Percentiles rank a stretch among this genome's conserved stretches.
Conservation (phyloP, 2,329 filamentous ascomycete species). For the Ophiocordyceps australis region DNA sequence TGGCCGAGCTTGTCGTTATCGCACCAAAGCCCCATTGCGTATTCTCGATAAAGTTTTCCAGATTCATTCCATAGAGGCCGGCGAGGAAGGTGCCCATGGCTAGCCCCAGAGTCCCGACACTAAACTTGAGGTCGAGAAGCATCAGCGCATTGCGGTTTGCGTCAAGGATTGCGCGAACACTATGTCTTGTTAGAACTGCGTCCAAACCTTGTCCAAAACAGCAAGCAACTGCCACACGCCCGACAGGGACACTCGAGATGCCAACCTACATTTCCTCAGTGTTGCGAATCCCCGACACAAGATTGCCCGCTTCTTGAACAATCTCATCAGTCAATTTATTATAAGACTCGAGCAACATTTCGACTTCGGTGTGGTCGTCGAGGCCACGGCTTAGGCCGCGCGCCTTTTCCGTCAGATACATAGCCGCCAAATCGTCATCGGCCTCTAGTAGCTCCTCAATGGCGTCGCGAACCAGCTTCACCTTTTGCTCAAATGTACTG, state of each 20-base stretch:
- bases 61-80: slow-evolving; percentile 98
- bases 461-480: slow-evolving; percentile 79
- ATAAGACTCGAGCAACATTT: slow-evolving; percentile 93
- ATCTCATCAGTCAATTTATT: slow-evolving; percentile 97
- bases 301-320: slow-evolving; percentile 81
- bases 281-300: slow-evolving; percentile 89
- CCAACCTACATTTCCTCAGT: slow-evolving; percentile 87
- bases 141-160: slow-evolving; percentile 97
- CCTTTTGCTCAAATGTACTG: slow-evolving; percentile 95
- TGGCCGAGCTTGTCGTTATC: slow-evolving; percentile 51
- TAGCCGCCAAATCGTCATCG: slow-evolving; percentile 82
- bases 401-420: slow-evolving; percentile 88
- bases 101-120: slow-evolving; percentile 84
- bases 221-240: too few relatives aligned
- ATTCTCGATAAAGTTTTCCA: slow-evolving; percentile 97
- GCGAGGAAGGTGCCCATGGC: slow-evolving; percentile 90
- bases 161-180: slow-evolving; percentile 89
- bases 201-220: too few relatives aligned
- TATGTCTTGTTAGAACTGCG: too few relatives aligned
- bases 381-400: slow-evolving; percentile 54
- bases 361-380: slow-evolving; percentile 87
- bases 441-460: slow-evolving; percentile 92
- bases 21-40: slow-evolving; percentile 69
- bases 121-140: slow-evolving; percentile 92
- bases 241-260: too few relatives aligned